A percentile compares a stretch with the other conserved stretches of the same genome.
These are phyloP conservation scores for Malassezia sp. DNA, from an alignment of 1,284 basidiomycete genomes.

Conservation along the genomic window DNA sequence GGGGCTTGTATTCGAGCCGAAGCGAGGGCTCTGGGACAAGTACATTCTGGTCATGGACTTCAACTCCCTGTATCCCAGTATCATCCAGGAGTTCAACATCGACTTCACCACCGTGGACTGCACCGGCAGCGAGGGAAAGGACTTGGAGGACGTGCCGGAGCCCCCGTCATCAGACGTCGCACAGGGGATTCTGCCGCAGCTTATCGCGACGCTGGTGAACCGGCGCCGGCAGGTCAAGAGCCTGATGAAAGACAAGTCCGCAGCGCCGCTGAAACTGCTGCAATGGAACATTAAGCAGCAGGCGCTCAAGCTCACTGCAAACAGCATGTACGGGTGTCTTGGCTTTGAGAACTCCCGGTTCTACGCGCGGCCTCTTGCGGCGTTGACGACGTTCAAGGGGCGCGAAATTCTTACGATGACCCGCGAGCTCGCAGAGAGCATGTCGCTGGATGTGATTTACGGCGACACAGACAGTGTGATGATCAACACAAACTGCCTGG, in stretches of 20 bases:
- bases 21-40: conserved; percentile 90
- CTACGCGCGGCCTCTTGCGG: conserved; percentile 90
- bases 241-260: conserved; percentile 81
- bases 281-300: conserved; percentile 95
- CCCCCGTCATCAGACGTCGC: conserved; percentile 62
- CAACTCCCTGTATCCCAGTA: conserved; percentile 96
- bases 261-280: conserved; percentile 63
- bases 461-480: conserved; percentile 99
- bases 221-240: conserved; percentile 82
- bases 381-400: conserved; percentile 93
- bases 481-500: conserved; percentile 87
- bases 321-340: conserved; percentile 99
- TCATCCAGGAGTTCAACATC: conserved; percentile 99
- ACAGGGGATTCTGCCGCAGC: conserved; percentile 82
- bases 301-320: conserved; percentile 93
- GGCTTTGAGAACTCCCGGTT: conserved; percentile 95
- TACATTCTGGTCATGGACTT: conserved; percentile 99
- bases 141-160: conserved; percentile 76
- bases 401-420: conserved; percentile 93
- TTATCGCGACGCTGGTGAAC: conserved; percentile 86
- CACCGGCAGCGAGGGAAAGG: conserved; percentile 48
- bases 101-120: conserved; percentile 93
- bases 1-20: conserved; percentile 93
- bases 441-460: conserved; percentile 88
- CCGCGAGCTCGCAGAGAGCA: conserved; percentile 76